Evolutionary conservation across 805 yeast species (phyloP), one percentile per base, ranked within the genome.

Genomic region (Metschnikowia drakensbergensis): DNA sequence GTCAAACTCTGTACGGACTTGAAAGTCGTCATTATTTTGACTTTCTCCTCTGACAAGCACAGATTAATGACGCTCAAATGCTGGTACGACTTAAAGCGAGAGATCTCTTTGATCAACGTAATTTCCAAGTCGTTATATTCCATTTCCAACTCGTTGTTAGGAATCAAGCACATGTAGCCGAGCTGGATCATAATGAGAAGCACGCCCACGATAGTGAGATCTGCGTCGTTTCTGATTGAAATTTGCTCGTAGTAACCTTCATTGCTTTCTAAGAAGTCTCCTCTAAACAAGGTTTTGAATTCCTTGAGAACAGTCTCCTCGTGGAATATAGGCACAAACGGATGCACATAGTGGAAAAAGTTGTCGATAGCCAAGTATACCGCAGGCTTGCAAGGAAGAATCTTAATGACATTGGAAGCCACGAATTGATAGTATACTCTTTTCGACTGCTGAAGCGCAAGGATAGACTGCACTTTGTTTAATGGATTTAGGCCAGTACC

Each of bases 131-230:
- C 59, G 17, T 52, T 53, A 43, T 64, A 69, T 25, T 62, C 58
- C 46, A 63, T 62, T 26, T 62, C 53, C 1, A 54, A 39, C 8
- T 62, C 62, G 34, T 63, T 67, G 44, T 67, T 72, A 46, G 71
- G 74, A 13, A 70, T 60, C 52, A 71, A 56, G 27, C 69, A 62
- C 67, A 71, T 58, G 53, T 71, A 71, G 2, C 75, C 76, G 7
- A 72, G 56, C 37, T 72, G 53, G 25, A 65, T 46, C 4, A 63
- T 55, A 4, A 72, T 48, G 28, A 72, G 55, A 13, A 65, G 54
- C 17, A 64, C 60, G 2, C 69, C 75, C 10, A 65, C 48, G 3
- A 62, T 50, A 38, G 51, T 58, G 45, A 71, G 61, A 47, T 66
- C 71, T n/a, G 60, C 51, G 5, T 70, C 72, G 44, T 51, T 62